A percentile compares a stretch with the other conserved stretches of the same genome.
Conservation (phyloP, 2,329 filamentous ascomycete species). For the Exophiala lecanii-corni region DNA sequence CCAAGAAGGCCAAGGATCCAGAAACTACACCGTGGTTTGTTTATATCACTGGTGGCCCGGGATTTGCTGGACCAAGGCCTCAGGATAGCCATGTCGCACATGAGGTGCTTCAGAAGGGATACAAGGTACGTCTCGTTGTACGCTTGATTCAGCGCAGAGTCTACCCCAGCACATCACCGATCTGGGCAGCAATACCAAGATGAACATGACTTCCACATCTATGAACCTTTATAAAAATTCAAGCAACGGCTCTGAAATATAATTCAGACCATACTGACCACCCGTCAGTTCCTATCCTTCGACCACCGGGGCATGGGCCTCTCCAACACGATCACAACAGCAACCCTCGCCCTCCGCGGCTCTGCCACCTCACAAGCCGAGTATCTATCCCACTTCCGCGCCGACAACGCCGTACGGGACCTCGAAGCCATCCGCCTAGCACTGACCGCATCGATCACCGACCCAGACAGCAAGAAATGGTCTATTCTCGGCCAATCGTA, state of each 20-base stretch:
- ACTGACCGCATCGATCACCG: slow-evolving; percentile 65
- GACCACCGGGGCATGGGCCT: slow-evolving; percentile 88
- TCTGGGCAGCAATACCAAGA: too few relatives aligned
- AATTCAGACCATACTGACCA: too few relatives aligned
- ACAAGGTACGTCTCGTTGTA: slow-evolving; percentile 55
- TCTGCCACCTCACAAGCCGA: slow-evolving; percentile 62
- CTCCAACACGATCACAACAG: slow-evolving; percentile 72
- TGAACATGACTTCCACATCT: too few relatives aligned
- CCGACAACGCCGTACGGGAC: slow-evolving; percentile 85
- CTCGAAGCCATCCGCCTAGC: slow-evolving; percentile 77
- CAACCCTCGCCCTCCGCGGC: slow-evolving; percentile 63
- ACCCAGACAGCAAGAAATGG: slow-evolving; percentile 73
- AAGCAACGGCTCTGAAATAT: too few relatives aligned
- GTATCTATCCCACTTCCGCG: slow-evolving; percentile 79
- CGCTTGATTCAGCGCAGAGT: too few relatives aligned
- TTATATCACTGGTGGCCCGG: slow-evolving; percentile 83
- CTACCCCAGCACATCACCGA: too few relatives aligned
- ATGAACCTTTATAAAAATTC: too few relatives aligned
- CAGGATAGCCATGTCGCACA: slow-evolving; percentile 66
- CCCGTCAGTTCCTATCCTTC: slow-evolving; percentile 67
- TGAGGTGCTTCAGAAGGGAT: slow-evolving; percentile 69
- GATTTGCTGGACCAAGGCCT: slow-evolving; percentile 69
- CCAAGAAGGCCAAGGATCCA: background rate
- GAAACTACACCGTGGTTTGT: slow-evolving; percentile 55
- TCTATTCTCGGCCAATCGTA: slow-evolving; percentile 86